Percentiles rank a stretch among this genome's conserved stretches.
Evolutionary conservation across 306 rosid species (phyloP).

Genomic region (Cercis canadensis): DNA sequence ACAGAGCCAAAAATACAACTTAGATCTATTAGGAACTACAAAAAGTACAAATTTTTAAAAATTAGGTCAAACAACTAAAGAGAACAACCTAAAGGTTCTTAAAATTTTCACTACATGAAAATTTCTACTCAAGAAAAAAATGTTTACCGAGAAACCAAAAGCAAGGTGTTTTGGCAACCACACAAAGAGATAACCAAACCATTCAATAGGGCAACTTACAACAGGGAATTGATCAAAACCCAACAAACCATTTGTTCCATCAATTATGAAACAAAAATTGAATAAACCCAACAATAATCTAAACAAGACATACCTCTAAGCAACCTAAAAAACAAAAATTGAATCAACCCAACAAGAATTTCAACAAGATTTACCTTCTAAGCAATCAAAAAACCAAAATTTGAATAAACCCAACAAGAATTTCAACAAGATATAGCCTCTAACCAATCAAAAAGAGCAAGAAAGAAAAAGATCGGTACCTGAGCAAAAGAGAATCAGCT

Average conservation of each 20-base stretch:
- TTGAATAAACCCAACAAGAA: background rate
- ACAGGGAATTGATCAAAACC: background rate
- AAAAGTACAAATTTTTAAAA: background rate
- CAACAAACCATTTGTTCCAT: background rate
- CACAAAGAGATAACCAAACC: background rate
- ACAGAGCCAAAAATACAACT: too few species aligned
- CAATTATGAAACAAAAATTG: too few species aligned
- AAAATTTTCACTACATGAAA: background rate
- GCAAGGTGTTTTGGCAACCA: background rate
- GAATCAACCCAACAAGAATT: too few species aligned
- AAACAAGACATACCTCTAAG: too few species aligned
- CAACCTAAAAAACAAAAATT: too few species aligned
- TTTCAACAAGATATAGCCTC: background rate
- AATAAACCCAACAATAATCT: too few species aligned
- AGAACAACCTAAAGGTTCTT: background rate
- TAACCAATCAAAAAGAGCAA: background rate
- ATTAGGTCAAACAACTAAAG: too few species aligned
- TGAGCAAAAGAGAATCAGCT: background rate
- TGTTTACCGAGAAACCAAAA: background rate
- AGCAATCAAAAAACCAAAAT: background rate
- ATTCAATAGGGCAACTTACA: background rate
- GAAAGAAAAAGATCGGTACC: constrained; percentile 7
- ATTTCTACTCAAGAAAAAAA: background rate
- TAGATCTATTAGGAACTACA: background rate
- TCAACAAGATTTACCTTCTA: too few species aligned